Evolutionary conservation across 2,329 filamentous ascomycete genomes (phyloP), one percentile per base, ranked within the genome.

Genomic region (Apiospora marii): DNA sequence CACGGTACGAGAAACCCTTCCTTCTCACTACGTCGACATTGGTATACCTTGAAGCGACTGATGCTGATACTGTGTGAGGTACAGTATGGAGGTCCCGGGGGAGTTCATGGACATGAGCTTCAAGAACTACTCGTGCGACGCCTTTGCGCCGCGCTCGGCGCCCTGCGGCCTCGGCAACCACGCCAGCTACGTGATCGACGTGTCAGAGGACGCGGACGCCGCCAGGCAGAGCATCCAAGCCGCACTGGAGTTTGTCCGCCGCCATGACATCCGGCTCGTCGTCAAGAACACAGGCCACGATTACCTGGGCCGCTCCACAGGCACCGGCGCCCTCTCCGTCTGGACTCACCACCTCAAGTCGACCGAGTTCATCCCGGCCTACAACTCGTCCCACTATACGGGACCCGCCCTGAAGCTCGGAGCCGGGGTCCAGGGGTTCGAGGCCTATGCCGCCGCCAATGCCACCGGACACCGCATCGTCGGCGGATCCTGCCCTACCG

Each of bases 401-500:
- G 80, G 80, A 0, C 75, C 74, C 10, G 80, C 80, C 5, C 27
- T 78, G 12, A 78, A 77, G 12, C 7, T 77, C 1, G 79, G 79
- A 1, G 75, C 79, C 7, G 78, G 76, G 5, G 74, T 79, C 6
- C 69, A 76, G 41, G 74, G 69, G 2, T 74, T 72, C 24, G 77
- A 79, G 51, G 74, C 75, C 3, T 75, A 77, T n/a, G 41, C 72
- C 30, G 70, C 73, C 5, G 74, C 74, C 10, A 46, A 46, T 4
- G 51, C 37, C 4, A 30, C 74, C 24, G 81, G 81, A 7, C 76
- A 82, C 49, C 78, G 78, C 1, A 77, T 86, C 19, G 82, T 84
- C 16, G 83, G 82, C 46, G 84, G 85, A 4, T 82, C 81, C 12
- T 77, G 75, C 43, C 34, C 72, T 7, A 77, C 73, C 1, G 85